These are phyloP conservation scores for Boletus insuetus DNA, from an alignment of 768 basidiomycete genomes.

Conservation along the genomic window DNA sequence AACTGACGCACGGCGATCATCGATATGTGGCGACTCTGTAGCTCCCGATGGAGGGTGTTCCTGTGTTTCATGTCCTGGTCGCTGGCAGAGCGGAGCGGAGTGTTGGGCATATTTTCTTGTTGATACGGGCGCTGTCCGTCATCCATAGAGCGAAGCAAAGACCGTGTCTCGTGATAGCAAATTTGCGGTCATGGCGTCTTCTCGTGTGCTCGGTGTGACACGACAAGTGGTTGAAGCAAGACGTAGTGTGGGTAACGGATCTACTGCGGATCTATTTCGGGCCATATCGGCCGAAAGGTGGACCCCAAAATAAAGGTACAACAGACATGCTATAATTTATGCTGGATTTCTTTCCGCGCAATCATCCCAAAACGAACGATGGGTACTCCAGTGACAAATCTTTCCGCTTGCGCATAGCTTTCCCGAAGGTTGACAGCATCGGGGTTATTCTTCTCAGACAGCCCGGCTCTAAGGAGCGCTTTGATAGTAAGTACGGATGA, in stretches of 20 bases:
- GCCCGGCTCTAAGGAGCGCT: slow-evolving; percentile 49
- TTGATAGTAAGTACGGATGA: slow-evolving; percentile 52
- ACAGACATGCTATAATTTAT: slow-evolving; percentile 46
- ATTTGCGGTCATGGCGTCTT: neutral
- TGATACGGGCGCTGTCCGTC: too few relatives aligned
- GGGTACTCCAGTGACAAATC: slow-evolving; percentile 62
- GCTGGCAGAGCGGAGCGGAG: neutral
- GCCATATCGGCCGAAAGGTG: neutral
- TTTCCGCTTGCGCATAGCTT: slow-evolving; percentile 67
- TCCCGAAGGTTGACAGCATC: slow-evolving; percentile 67
- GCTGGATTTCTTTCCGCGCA: slow-evolving; percentile 61
- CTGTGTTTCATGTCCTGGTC: slow-evolving; percentile 23
- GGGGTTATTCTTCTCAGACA: slow-evolving; percentile 60
- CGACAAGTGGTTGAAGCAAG: neutral
- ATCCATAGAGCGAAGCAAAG: too few relatives aligned
- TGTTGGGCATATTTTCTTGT: neutral
- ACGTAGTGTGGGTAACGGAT: too few relatives aligned
- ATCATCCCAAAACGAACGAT: slow-evolving; percentile 51
- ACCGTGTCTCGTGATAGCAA: too few relatives aligned
- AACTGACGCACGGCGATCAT: slow-evolving; percentile 50
- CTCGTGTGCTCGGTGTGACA: neutral
- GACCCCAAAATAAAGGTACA: neutral
- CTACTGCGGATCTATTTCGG: too few relatives aligned
- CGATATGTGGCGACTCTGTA: slow-evolving; percentile 55
- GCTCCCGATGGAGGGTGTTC: slow-evolving; percentile 42